phyloP scores from a whole-genome alignment of 2,329 filamentous ascomycete genomes.

The Leptographium lundbergii region DNA sequence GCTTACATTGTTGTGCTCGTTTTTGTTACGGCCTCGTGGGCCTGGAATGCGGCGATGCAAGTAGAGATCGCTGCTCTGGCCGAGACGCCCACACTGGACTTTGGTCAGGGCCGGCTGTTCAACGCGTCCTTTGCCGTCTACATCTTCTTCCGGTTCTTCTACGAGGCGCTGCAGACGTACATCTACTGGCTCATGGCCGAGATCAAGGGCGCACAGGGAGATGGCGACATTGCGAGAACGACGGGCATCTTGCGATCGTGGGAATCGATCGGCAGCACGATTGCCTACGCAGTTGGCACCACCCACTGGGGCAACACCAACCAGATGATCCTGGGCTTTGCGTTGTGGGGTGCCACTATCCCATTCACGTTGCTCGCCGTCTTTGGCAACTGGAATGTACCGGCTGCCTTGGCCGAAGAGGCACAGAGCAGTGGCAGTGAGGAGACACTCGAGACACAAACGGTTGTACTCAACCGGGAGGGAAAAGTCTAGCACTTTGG shows the following conservation, averaged over 20 bases:
- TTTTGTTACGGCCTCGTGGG: not conserved
- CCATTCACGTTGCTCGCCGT: not conserved
- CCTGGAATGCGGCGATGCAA: not conserved
- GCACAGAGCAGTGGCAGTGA: not conserved
- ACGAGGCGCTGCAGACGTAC: not conserved
- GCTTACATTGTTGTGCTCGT: not conserved
- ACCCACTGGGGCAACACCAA: not conserved
- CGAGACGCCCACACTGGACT: not conserved
- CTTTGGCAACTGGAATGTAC: conserved; percentile 1
- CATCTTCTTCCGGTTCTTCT: too few relatives aligned
- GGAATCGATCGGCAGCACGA: conserved; percentile 3
- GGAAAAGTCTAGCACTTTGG: too few relatives aligned
- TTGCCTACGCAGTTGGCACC: conserved; percentile 2
- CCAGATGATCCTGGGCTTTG: conserved; percentile 2
- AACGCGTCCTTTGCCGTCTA: too few relatives aligned
- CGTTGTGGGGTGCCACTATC: not conserved
- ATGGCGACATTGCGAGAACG: conserved; percentile 1
- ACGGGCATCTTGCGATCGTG: conserved; percentile 1
- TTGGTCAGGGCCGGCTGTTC: too few relatives aligned
- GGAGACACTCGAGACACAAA: not conserved
- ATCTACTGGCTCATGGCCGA: conserved; percentile 4
- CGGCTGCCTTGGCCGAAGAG: not conserved
- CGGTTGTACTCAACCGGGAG: not conserved
- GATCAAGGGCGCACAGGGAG: conserved; percentile 1
- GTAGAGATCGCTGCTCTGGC: not conserved